Base-by-base conservation (phyloP, 2,329 filamentous ascomycete species). In the Hypoxylon sp. region DNA sequence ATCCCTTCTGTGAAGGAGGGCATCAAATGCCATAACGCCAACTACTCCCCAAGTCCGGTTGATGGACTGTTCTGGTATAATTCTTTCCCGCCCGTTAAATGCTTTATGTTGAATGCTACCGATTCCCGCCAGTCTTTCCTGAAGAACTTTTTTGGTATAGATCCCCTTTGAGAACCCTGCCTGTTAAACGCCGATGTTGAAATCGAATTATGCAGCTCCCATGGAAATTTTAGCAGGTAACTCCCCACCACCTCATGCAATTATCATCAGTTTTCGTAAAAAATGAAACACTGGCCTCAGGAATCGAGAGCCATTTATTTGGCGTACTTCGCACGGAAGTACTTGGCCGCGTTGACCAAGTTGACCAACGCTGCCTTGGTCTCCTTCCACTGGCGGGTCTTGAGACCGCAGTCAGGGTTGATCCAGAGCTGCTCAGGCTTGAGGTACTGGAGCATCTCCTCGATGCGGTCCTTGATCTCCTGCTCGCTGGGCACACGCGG, bases 391-490 rank as follows among this genome's bases (percentile, higher is more conserved):
- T 97, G 92, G 78, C 96, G 93, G 77, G 96, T 99, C 94, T 99
- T 99, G 69, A 99, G 91, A 88, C 96, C 96, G 81, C 96, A 99
- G 88, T 99, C 96, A 76, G 96, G 96, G 89, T 99, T 95, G 86
- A 98, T 93, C 96, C 96, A 99, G 82, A 99, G 93, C 90, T 99
- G 96, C 80, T 98, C 94, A 67, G 95, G 95, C 89, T 94, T 95
- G 85, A 98, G 92, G 89, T 94, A 95, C 85, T 92, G 88, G 75
- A 99, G 90, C 96, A 98, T 98, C 92, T 99, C 96, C 82, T 93
- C 90, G 82, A 99, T 92, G 81, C 96, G 92, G 86, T 95, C 92
- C 90, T 94, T 95, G 89, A 99, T 97, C 91, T 99, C 96, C 86
- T 97, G 89, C 90, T 98, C 93, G 81, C 90, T 92, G 80, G 96